Evolutionary conservation across 495 filamentous ascomycete genomes (phyloP).

Genomic region (Amniculicola lignicola): DNA sequence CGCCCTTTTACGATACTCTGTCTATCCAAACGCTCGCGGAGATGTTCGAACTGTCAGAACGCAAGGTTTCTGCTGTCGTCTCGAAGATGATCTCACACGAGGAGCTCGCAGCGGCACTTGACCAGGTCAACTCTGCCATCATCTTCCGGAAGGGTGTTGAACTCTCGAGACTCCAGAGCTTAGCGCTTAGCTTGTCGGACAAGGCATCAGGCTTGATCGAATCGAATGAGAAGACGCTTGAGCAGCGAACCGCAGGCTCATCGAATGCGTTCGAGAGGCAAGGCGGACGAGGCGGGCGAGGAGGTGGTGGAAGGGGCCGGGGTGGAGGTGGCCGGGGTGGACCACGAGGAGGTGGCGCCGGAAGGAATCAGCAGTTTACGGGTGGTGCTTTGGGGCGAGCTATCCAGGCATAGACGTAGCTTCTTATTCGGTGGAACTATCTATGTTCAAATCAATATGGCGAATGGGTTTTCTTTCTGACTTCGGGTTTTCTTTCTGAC

Average conservation of each 20-base stretch:
- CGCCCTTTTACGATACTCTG: slow-evolving; percentile 97
- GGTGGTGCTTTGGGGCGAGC: slow-evolving; percentile 63
- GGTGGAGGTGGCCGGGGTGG: slow-evolving; percentile 58
- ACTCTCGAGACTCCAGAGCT: slow-evolving; percentile 88
- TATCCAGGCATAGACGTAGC: slow-evolving; percentile 54
- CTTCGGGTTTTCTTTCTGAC: no score
- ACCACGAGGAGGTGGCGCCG: slow-evolving; percentile 42
- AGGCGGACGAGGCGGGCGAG: slow-evolving; percentile 65
- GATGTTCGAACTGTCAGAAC: slow-evolving; percentile 92
- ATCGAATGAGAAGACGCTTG: slow-evolving; percentile 92
- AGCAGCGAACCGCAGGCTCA: slow-evolving; percentile 93
- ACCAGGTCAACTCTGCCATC: slow-evolving; percentile 96
- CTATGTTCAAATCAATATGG: no score
- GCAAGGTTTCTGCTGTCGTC: slow-evolving; percentile 90
- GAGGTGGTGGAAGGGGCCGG: slow-evolving; percentile 54
- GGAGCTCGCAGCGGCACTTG: slow-evolving; percentile 89
- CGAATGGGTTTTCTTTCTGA: no score
- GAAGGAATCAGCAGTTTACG: slow-evolving; percentile 60
- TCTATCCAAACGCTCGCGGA: slow-evolving; percentile 74
- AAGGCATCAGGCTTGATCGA: slow-evolving; percentile 95
- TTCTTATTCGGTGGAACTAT: no score
- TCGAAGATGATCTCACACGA: slow-evolving; percentile 99
- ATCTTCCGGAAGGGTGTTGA: slow-evolving; percentile 99
- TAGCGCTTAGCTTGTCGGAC: slow-evolving; percentile 89
- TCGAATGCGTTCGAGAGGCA: slow-evolving; percentile 91